These are phyloP conservation scores for Trichoderma sp. DNA, from an alignment of 2,329 filamentous ascomycete genomes.

Conservation along the genomic window DNA sequence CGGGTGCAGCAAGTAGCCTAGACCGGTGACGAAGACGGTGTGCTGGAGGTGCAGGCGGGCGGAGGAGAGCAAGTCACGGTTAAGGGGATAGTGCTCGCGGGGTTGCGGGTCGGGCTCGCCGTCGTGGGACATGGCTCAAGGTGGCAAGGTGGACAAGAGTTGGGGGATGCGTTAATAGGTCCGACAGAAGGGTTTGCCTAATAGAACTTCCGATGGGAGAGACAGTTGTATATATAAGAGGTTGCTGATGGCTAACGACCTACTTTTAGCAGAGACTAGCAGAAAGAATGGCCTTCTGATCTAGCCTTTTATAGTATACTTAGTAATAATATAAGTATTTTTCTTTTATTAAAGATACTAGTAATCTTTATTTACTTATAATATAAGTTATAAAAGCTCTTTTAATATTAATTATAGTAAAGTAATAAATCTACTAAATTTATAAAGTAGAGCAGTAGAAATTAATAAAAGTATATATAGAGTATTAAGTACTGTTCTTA, in stretches of 20 bases:
- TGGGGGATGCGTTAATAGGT: not conserved
- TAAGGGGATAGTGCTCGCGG: not conserved
- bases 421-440: not conserved
- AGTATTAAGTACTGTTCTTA: not conserved
- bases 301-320: not conserved
- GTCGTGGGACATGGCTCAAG: not conserved
- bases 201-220: not conserved
- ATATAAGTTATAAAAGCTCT: not conserved
- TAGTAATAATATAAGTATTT: not conserved
- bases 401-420: not conserved
- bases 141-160: not conserved
- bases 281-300: not conserved
- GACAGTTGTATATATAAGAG: not conserved
- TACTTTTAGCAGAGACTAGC: not conserved
- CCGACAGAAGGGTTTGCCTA: not conserved
- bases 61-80: not conserved
- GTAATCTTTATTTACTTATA: not conserved
- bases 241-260: not conserved
- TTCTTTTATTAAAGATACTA: not conserved
- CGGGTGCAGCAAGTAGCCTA: not conserved
- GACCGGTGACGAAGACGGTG: not conserved
- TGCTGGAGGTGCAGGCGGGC: not conserved
- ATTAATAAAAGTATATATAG: not conserved
- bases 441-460: not conserved
- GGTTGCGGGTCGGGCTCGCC: not conserved